These are phyloP conservation scores for Lasiodiplodia citricola DNA, from an alignment of 2,329 filamentous ascomycete genomes.

Conservation along the genomic window DNA sequence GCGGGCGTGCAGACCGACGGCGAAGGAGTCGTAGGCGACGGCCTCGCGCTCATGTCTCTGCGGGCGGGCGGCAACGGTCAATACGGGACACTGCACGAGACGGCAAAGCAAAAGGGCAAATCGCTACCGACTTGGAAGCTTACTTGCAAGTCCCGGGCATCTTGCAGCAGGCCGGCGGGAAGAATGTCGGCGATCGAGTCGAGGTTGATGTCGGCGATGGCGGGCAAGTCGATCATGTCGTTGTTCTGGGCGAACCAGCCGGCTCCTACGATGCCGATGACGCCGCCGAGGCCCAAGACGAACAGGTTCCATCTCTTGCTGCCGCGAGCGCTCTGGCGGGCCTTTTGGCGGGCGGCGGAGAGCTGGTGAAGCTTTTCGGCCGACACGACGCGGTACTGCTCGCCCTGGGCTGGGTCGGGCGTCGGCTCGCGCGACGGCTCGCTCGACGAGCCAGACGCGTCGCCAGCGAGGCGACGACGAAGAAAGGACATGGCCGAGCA, in stretches of 20 bases:
- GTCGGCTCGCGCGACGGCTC: slow-evolving; percentile 48
- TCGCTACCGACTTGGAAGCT: slow-evolving; percentile 36
- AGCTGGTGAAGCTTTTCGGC: slow-evolving; percentile 55
- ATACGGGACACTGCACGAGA: not conserved
- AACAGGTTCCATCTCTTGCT: slow-evolving; percentile 76
- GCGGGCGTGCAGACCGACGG: slow-evolving; percentile 82
- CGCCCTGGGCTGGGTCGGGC: slow-evolving; percentile 48
- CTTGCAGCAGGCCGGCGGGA: slow-evolving; percentile 81
- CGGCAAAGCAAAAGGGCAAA: slow-evolving; percentile 1
- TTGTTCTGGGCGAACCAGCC: slow-evolving; percentile 89
- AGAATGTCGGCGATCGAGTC: slow-evolving; percentile 86
- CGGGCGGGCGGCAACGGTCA: slow-evolving; percentile 26
- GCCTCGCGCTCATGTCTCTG: slow-evolving; percentile 86
- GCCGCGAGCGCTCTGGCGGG: slow-evolving; percentile 27
- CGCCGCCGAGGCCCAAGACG: slow-evolving; percentile 83
- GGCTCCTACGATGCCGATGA: slow-evolving; percentile 89
- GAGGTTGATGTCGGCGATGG: slow-evolving; percentile 73
- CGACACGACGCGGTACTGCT: slow-evolving; percentile 59
- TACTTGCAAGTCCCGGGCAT: slow-evolving; percentile 85
- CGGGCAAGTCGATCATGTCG: slow-evolving; percentile 85
- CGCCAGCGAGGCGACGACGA: slow-evolving; percentile 42
- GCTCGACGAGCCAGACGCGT: slow-evolving; percentile 31
- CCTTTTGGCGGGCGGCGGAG: slow-evolving; percentile 33
- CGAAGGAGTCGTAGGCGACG: slow-evolving; percentile 91
- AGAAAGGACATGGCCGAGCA: slow-evolving; percentile 41